These are phyloP conservation scores for Phytophthora pluvialis DNA, from an alignment of 352 stramenopile species.

Conservation along the genomic window DNA sequence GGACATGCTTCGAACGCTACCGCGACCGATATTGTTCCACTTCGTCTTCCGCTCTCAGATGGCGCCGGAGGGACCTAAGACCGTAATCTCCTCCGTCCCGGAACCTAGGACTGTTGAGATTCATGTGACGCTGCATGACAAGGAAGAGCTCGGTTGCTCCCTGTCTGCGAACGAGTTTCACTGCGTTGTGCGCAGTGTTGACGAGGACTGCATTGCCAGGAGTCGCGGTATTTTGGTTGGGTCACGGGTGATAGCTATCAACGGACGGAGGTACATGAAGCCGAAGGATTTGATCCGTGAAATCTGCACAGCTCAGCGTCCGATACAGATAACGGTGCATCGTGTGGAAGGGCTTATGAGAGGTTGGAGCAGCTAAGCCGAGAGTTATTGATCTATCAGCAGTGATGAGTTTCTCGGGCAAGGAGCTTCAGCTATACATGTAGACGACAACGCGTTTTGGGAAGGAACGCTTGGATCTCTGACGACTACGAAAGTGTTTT, in stretches of 20 bases:
- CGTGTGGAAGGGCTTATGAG: slow-evolving; percentile 83
- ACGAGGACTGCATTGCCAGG: slow-evolving; percentile 60
- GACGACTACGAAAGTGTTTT: slow-evolving; percentile 34
- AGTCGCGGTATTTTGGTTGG: slow-evolving; percentile 70
- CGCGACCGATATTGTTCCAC: slow-evolving; percentile 67
- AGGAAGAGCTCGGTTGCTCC: slow-evolving; percentile 64
- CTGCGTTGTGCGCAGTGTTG: slow-evolving; percentile 69
- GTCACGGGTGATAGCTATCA: slow-evolving; percentile 70
- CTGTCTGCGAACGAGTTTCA: slow-evolving; percentile 55
- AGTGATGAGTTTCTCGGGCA: slow-evolving; percentile 1
- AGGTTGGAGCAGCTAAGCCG: slow-evolving; percentile 46
- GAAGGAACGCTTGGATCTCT: not conserved
- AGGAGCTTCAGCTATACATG: not conserved
- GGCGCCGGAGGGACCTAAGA: slow-evolving; percentile 21
- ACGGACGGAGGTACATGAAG: slow-evolving; percentile 57
- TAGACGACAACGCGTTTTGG: slow-evolving; percentile 12
- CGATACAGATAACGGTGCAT: slow-evolving; percentile 71
- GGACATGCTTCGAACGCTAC: slow-evolving; percentile 51
- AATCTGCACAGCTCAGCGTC: slow-evolving; percentile 61
- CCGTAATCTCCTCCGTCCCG: slow-evolving; percentile 61
- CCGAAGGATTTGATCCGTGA: slow-evolving; percentile 54
- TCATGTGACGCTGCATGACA: slow-evolving; percentile 63
- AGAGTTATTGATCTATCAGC: not conserved
- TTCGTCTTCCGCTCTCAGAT: slow-evolving; percentile 61
- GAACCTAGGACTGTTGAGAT: slow-evolving; percentile 67